These are phyloP conservation scores for Lachnellula subtilissima DNA, from an alignment of 2,329 filamentous ascomycete genomes.

Conservation along the genomic window DNA sequence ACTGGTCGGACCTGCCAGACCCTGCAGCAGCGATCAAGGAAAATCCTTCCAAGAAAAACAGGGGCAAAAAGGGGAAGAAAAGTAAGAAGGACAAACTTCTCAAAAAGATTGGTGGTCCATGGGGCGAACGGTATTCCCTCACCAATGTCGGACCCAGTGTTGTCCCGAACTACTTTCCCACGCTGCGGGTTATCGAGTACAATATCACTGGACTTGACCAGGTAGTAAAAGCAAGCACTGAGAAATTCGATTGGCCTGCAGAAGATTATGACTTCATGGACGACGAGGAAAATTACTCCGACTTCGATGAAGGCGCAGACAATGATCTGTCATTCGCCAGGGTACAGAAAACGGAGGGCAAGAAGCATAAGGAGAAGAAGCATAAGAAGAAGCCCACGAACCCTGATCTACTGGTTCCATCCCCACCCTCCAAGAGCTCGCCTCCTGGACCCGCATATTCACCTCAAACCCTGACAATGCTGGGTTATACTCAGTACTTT, in stretches of 20 bases:
- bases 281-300: conserved; percentile 2
- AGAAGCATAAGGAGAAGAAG: conserved; percentile 39
- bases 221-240: background rate
- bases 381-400: conserved; percentile 46
- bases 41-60: conserved; percentile 23
- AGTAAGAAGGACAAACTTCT: conserved; percentile 50
- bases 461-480: conserved; percentile 72
- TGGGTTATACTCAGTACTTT: conserved; percentile 84
- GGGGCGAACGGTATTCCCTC: conserved; percentile 79
- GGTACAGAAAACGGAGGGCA: conserved; percentile 39
- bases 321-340: conserved; percentile 23
- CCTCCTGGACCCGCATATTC: conserved; percentile 87
- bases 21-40: conserved; percentile 19
- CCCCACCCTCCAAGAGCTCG: conserved; percentile 65
- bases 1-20: conserved; percentile 73
- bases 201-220: conserved; percentile 58
- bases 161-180: conserved; percentile 89
- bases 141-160: conserved; percentile 80
- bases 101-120: conserved; percentile 70
- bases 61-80: conserved; percentile 51
- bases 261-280: conserved; percentile 5
- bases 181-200: conserved; percentile 86
- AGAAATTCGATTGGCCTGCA: conserved; percentile 16
- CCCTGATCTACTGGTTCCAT: conserved; percentile 60
- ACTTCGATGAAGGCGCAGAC: conserved; percentile 5